These are phyloP conservation scores for Lactifluus hygrophoroides DNA, from an alignment of 768 basidiomycete species.

Conservation along the genomic window DNA sequence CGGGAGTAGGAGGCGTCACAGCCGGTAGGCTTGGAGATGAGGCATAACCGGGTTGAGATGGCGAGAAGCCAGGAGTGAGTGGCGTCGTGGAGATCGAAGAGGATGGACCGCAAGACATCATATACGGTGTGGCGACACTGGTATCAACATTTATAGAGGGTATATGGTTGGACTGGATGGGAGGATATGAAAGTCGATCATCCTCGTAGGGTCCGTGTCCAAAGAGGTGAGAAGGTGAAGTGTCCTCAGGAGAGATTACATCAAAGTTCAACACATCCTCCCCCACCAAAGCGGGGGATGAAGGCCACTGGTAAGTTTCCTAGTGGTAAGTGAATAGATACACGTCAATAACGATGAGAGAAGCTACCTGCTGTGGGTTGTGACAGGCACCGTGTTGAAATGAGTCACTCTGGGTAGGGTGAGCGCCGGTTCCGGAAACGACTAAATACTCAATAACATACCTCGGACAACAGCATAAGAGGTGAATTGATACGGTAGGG, in stretches of 20 bases:
- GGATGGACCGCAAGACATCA: neutral
- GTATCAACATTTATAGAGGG: constrained; percentile 16
- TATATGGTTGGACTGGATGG: neutral
- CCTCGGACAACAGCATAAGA: constrained; percentile 4
- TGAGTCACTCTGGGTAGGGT: constrained; percentile 4
- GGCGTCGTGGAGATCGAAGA: constrained; percentile 12
- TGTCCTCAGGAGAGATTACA: neutral
- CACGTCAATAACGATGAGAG: neutral
- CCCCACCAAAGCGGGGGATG: neutral
- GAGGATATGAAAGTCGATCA: neutral
- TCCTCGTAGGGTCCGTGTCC: neutral
- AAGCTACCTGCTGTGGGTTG: constrained; percentile 10
- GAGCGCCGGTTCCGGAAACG: neutral
- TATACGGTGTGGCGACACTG: neutral
- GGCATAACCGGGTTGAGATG: constrained; percentile 8
- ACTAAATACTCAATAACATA: neutral
- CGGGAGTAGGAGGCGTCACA: constrained; percentile 14
- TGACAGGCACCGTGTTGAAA: constrained; percentile 3
- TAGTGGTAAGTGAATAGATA: neutral
- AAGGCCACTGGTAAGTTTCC: neutral
- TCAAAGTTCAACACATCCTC: neutral
- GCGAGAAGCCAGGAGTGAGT: constrained; percentile 16
- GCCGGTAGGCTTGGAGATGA: constrained; percentile 13
- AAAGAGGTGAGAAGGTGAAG: neutral
- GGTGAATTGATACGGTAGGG: neutral